Conservation (phyloP, 192 early-diverging fungal genomes). For the Gaertneriomyces semiglobifer region DNA sequence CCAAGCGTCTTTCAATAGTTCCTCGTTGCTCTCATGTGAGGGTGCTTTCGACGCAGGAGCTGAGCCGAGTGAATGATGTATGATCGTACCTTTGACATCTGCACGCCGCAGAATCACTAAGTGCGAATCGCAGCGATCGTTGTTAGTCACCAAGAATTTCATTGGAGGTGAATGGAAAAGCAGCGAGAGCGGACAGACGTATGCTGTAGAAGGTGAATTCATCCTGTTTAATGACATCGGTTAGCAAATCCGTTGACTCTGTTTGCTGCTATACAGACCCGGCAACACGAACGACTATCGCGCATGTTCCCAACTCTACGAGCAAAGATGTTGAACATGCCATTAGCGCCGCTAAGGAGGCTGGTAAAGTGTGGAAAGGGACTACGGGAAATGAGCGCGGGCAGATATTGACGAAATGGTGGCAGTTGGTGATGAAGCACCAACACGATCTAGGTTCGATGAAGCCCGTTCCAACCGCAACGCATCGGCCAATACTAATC, state of each 20-base stretch:
- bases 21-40: too few species aligned
- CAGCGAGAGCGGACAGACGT: not conserved
- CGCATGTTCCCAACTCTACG: conserved; percentile 15
- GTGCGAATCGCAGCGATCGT: too few species aligned
- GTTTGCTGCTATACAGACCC: conserved; percentile 8
- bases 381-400: conserved; percentile 16
- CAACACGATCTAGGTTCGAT: conserved; percentile 56
- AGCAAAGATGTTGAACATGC: conserved; percentile 12
- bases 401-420: conserved; percentile 27
- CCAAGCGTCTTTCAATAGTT: too few species aligned
- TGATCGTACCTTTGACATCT: too few species aligned
- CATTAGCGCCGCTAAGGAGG: conserved; percentile 18
- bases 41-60: too few species aligned
- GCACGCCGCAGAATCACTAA: too few species aligned
- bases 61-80: too few species aligned
- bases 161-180: conserved; percentile 5
- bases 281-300: conserved; percentile 2
- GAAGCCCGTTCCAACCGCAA: not conserved
- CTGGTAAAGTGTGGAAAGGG: conserved; percentile 9
- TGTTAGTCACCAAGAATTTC: not conserved
- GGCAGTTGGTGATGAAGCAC: conserved; percentile 63
- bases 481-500: not conserved
- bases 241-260: not conserved
- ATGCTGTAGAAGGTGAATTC: not conserved
- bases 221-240: not conserved